Percentiles rank a stretch among this genome's conserved stretches.
These are phyloP conservation scores for Micromonas commoda DNA, from an alignment of 139 green algal genomes.

Conservation along the genomic window DNA sequence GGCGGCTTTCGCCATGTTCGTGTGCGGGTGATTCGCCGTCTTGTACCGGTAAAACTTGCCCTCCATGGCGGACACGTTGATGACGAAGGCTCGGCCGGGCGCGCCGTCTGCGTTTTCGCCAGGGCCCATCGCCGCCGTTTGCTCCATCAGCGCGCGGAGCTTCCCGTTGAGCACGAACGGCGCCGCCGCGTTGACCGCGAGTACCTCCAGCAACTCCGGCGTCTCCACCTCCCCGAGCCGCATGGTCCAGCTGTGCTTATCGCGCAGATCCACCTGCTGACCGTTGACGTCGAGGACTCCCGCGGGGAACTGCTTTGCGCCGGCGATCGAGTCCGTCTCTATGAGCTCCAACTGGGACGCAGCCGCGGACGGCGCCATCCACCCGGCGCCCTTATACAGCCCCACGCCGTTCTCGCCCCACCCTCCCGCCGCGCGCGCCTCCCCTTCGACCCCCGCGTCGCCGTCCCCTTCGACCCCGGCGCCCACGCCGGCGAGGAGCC, in stretches of 20 bases:
- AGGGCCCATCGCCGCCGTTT: slow-evolving; percentile 8
- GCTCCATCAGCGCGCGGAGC: slow-evolving; percentile 20
- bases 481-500: not conserved
- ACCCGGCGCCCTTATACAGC: not conserved
- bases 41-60: slow-evolving; percentile 30
- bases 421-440: not conserved
- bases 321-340: not conserved
- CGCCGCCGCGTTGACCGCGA: slow-evolving; percentile 28
- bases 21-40: slow-evolving; percentile 26
- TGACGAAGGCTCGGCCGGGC: slow-evolving; percentile 1
- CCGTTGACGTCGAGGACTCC: slow-evolving; percentile 27
- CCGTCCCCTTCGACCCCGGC: not conserved
- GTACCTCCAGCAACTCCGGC: slow-evolving; percentile 24
- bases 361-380: not conserved
- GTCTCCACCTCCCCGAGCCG: slow-evolving; percentile 23
- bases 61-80: slow-evolving; percentile 33
- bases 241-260: slow-evolving; percentile 21
- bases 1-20: slow-evolving; percentile 32
- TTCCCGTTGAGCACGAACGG: slow-evolving; percentile 29
- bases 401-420: not conserved
- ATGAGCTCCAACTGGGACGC: slow-evolving; percentile 5
- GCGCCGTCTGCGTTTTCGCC: too few relatives aligned
- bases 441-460: not conserved
- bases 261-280: slow-evolving; percentile 27
- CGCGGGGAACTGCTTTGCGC: slow-evolving; percentile 6